A percentile compares a stretch with the other conserved stretches of the same genome.
Conservation (phyloP, 306 rosid species). For the Begonia loranthoides region DNA sequence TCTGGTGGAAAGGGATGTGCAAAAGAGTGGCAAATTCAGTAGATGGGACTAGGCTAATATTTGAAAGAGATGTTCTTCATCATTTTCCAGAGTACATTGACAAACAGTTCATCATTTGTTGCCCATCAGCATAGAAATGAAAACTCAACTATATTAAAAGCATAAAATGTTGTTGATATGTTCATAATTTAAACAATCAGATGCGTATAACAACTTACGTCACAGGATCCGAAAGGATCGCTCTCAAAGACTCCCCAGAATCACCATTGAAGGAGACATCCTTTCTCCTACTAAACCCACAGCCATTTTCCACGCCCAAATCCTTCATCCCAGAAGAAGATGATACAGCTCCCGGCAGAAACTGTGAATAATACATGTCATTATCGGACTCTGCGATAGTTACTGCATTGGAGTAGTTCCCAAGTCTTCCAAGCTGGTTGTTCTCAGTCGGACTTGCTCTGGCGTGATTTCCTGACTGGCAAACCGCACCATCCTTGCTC, state of each 20-base stretch:
- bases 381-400: constrained; percentile 57
- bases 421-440: constrained; percentile 38
- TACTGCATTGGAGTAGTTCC: constrained; percentile 40
- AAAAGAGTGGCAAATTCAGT: too few species aligned
- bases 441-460: constrained; percentile 32
- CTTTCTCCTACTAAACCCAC: constrained; percentile 81
- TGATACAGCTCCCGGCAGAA: constrained; percentile 61
- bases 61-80: too few species aligned
- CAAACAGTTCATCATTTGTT: too few species aligned
- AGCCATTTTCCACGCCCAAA: constrained; percentile 49
- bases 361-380: constrained; percentile 74
- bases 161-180: too few species aligned
- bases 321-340: constrained; percentile 56
- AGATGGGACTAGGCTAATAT: too few species aligned
- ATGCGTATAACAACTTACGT: constrained; percentile 42
- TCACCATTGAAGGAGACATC: constrained; percentile 42
- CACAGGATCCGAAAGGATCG: constrained; percentile 75
- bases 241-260: constrained; percentile 75
- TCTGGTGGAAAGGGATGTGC: too few species aligned
- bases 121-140: too few species aligned
- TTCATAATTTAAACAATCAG: too few species aligned
- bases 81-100: too few species aligned
- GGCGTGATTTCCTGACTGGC: constrained; percentile 23
- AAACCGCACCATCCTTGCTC: constrained; percentile 46
- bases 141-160: too few species aligned